Conservation (phyloP, 345 rosid genomes). For the Eucalyptus camaldulensis region DNA sequence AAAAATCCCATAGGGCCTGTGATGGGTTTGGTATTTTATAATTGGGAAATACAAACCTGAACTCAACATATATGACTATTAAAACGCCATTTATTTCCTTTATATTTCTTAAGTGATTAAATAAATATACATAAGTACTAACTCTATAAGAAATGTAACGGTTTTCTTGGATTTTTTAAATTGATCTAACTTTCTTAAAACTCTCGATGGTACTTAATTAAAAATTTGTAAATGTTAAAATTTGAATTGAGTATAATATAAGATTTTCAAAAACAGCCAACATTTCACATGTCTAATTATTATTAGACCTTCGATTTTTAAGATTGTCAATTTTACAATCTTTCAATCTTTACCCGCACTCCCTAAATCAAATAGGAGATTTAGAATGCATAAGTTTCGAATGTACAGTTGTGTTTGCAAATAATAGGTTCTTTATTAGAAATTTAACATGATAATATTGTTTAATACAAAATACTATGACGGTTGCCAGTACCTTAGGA, state of each 20-base stretch:
- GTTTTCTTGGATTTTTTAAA: background rate
- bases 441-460: background rate
- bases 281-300: background rate
- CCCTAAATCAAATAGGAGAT: background rate
- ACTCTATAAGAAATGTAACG: background rate
- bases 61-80: background rate
- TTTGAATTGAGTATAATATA: background rate
- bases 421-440: background rate
- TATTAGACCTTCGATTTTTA: background rate
- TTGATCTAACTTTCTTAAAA: background rate
- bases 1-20: background rate
- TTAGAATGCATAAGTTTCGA: background rate
- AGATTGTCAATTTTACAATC: background rate
- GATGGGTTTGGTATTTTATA: background rate
- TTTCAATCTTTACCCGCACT: background rate
- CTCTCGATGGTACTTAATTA: background rate
- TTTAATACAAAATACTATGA: background rate
- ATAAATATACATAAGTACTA: background rate
- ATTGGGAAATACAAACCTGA: background rate
- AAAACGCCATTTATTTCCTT: background rate
- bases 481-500: background rate
- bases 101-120: background rate
- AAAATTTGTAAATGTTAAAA: background rate
- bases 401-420: background rate
- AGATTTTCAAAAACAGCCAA: background rate